Percentiles rank a stretch among this genome's conserved stretches.
phyloP scores from a whole-genome alignment of 176 grass and related monocot genomes.

The Zizania latifolia region DNA sequence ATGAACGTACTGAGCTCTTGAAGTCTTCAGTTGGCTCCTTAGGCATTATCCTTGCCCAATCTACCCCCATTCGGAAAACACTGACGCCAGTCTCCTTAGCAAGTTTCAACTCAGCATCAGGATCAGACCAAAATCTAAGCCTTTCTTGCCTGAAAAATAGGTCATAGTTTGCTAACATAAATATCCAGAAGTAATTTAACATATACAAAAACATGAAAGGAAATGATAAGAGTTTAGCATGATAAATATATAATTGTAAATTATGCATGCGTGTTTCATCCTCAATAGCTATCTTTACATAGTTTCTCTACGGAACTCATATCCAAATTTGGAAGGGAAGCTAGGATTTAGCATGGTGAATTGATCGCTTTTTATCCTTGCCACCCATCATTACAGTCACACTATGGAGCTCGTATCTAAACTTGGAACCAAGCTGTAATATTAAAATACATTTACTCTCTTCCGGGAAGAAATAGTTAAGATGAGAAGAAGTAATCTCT shows the following conservation, averaged over 20 bases:
- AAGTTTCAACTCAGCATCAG: conserved; percentile 84
- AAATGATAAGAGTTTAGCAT: neutral
- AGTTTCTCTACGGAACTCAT: no score
- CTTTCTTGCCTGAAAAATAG: conserved; percentile 65
- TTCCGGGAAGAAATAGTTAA: neutral
- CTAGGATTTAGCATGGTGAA: neutral
- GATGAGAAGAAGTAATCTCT: neutral
- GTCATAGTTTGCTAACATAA: conserved; percentile 4
- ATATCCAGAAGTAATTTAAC: neutral
- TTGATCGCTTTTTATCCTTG: neutral
- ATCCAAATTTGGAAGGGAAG: neutral
- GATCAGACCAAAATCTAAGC: conserved; percentile 97
- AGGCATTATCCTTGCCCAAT: conserved; percentile 89
- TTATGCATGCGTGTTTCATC: no score
- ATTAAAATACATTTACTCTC: neutral
- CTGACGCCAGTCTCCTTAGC: conserved; percentile 72
- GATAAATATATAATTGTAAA: neutral
- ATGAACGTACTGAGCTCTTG: conserved; percentile 56
- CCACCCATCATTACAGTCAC: neutral
- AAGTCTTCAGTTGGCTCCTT: conserved; percentile 53
- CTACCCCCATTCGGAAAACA: conserved; percentile 87
- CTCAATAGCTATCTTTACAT: no score
- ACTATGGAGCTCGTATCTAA: neutral
- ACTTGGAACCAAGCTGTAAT: neutral
- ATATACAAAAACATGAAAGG: neutral